Conservation (phyloP, 2,329 filamentous ascomycete genomes). For the Talaromyces sp. region DNA sequence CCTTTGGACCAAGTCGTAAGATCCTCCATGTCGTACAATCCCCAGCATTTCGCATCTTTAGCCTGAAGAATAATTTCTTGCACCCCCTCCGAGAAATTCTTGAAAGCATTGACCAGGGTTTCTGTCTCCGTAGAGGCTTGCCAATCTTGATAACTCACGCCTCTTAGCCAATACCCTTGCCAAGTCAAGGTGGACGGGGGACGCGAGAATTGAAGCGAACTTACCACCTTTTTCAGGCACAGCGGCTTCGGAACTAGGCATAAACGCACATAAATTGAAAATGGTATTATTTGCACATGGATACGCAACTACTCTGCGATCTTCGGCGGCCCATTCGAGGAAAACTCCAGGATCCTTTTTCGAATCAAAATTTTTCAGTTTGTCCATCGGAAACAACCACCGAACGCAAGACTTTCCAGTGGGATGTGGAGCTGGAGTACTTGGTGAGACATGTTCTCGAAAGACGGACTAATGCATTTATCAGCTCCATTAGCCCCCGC, state of each 20-base stretch:
- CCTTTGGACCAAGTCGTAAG: slow-evolving; percentile 53
- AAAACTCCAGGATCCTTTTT: slow-evolving; percentile 29
- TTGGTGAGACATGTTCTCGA: slow-evolving; percentile 17
- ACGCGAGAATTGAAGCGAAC: background rate
- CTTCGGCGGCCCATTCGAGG: slow-evolving; percentile 37
- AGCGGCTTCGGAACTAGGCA: slow-evolving; percentile 39
- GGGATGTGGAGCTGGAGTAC: slow-evolving; percentile 15
- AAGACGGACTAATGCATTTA: slow-evolving; percentile 18
- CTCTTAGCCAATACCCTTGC: too few species aligned
- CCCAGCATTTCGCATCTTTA: slow-evolving; percentile 52
- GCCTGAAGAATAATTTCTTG: slow-evolving; percentile 26
- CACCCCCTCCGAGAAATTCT: slow-evolving; percentile 16
- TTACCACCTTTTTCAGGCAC: background rate
- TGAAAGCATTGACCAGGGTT: slow-evolving; percentile 15
- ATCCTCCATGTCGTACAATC: slow-evolving; percentile 56
- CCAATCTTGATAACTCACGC: background rate
- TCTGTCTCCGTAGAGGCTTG: slow-evolving; percentile 12
- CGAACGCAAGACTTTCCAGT: slow-evolving; percentile 23
- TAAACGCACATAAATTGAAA: slow-evolving; percentile 47
- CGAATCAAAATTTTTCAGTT: slow-evolving; percentile 5
- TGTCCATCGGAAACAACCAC: slow-evolving; percentile 19
- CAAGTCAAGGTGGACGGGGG: background rate
- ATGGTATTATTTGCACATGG: slow-evolving; percentile 42
- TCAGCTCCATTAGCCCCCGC: background rate
- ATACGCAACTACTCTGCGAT: slow-evolving; percentile 43